phyloP scores from a whole-genome alignment of 2,329 filamentous ascomycete genomes.

The Pleurostoma richardsiae region DNA sequence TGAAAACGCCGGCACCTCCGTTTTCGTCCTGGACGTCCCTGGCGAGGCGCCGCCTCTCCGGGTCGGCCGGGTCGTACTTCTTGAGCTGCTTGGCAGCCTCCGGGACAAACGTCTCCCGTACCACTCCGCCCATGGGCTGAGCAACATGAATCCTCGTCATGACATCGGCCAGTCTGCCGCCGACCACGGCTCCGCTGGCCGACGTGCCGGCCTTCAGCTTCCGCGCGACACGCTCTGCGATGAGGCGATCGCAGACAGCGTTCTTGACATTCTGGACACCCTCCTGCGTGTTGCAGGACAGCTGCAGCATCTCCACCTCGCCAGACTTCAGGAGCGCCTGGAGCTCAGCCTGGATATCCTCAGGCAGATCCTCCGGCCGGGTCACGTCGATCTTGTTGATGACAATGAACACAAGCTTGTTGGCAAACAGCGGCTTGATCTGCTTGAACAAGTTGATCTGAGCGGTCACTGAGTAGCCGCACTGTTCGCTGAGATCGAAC shows the following conservation, averaged over 20 bases:
- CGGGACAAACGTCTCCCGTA: conserved; percentile 80
- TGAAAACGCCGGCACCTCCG: conserved; percentile 93
- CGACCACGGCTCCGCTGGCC: conserved; percentile 63
- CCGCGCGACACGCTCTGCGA: conserved; percentile 89
- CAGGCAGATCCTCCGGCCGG: conserved; percentile 79
- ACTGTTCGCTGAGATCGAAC: conserved; percentile 96
- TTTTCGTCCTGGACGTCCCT: conserved; percentile 87
- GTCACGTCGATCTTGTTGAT: conserved; percentile 98
- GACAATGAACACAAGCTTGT: conserved; percentile 95
- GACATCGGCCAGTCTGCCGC: conserved; percentile 81
- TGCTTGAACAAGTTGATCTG: conserved; percentile 95
- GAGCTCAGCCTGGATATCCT: conserved; percentile 71
- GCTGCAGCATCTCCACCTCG: conserved; percentile 87
- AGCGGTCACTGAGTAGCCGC: conserved; percentile 86
- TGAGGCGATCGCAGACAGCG: conserved; percentile 83
- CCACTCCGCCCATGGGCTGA: conserved; percentile 77
- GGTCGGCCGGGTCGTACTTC: conserved; percentile 89
- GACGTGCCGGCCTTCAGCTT: conserved; percentile 91
- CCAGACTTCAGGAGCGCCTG: conserved; percentile 77
- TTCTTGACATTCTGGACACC: conserved; percentile 95
- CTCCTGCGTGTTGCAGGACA: conserved; percentile 92
- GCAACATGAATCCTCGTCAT: conserved; percentile 95
- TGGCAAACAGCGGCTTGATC: conserved; percentile 94
- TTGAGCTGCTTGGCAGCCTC: conserved; percentile 73
- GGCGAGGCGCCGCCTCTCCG: conserved; percentile 75